Base-by-base conservation (phyloP, 2,329 filamentous ascomycete species). In the Aspergillus fijiensis region DNA sequence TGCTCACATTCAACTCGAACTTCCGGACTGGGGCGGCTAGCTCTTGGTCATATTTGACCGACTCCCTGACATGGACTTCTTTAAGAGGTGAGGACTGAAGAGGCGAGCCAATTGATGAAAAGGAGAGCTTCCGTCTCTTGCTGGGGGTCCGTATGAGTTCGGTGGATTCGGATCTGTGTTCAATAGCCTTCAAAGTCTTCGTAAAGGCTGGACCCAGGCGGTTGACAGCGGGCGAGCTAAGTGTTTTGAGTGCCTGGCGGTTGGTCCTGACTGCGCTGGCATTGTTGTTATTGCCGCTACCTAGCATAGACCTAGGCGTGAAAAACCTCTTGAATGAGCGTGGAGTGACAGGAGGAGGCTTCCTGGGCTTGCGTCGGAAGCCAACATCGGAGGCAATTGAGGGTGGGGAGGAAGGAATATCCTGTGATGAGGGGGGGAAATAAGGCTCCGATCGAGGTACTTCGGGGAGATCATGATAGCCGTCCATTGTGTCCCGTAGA, bases 311-410 rank as follows among this genome's bases (percentile, higher is more conserved):
- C 29, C 78, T 74, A 39, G 80, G 80, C n/a, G 80, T 82, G 62
- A 82, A 82, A 64, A 82, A 82, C 39, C 77, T 74, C 56, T 74
- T 76, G 60, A 82, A 82, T n/a, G 80, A 79, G 52, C 80, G 76
- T n/a, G 80, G 80, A 12, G 80, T 82, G 35, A 82, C 76, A 29
- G 80, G 77, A 49, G 80, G 80, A 53, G 76, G 77, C 62, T 78
- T 80, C 68, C 74, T 75, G 55, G 70, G 72, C 65, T 76, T 77
- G 60, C 71, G 74, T 57, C 73, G 69, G 59, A 68, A 60, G 29
- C 69, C 74, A 65, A 69, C 67, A 67, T 77, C 74, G 35, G 75
- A 77, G 57, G 70, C 69, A 62, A 77, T 72, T 31, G 76, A 76
- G 50, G 77, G 76, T 57, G 77, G 77, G 62, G 77, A 78, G 49